Percentiles rank a stretch among this genome's conserved stretches.
phyloP scores from a whole-genome alignment of 129 eudicot genomes.

The Calendula officinalis region DNA sequence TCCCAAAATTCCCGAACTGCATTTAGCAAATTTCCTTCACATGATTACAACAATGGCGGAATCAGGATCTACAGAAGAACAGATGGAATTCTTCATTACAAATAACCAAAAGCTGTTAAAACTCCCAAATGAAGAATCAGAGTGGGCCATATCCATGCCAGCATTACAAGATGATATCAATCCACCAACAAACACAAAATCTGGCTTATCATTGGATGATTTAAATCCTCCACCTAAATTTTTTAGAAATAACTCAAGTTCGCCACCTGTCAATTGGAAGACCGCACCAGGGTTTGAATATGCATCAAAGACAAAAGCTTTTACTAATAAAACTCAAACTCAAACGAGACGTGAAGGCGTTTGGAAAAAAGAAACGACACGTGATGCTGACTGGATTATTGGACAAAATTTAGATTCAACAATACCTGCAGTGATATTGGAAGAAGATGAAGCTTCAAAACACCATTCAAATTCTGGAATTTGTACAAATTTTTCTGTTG shows the following conservation, averaged over 20 bases:
- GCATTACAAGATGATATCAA: constrained; percentile 32
- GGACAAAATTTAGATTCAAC: constrained; percentile 27
- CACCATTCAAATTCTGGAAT: neutral
- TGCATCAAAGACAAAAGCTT: constrained; percentile 24
- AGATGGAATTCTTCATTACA: constrained; percentile 56
- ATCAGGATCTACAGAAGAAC: constrained; percentile 75
- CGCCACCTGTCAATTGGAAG: constrained; percentile 86
- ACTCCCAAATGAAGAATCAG: constrained; percentile 59
- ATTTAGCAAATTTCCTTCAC: constrained; percentile 82
- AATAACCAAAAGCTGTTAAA: constrained; percentile 66
- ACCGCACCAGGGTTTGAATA: constrained; percentile 68
- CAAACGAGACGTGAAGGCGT: constrained; percentile 10
- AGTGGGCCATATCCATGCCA: constrained; percentile 49
- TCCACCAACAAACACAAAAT: constrained; percentile 11
- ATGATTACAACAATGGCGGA: constrained; percentile 79
- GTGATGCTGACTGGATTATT: constrained; percentile 14
- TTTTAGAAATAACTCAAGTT: constrained; percentile 40
- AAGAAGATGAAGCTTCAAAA: constrained; percentile 16
- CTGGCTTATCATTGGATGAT: constrained; percentile 26
- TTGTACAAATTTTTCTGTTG: constrained; percentile 11
- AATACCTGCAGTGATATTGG: constrained; percentile 27
- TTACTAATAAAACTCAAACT: neutral
- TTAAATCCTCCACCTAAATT: constrained; percentile 30
- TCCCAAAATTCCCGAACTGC: constrained; percentile 52
- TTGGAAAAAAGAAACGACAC: neutral